Percentiles rank a stretch among this genome's conserved stretches.
These are phyloP conservation scores for Tripidium arundinaceum DNA, from an alignment of 202 grass and related monocot species.

Conservation along the genomic window DNA sequence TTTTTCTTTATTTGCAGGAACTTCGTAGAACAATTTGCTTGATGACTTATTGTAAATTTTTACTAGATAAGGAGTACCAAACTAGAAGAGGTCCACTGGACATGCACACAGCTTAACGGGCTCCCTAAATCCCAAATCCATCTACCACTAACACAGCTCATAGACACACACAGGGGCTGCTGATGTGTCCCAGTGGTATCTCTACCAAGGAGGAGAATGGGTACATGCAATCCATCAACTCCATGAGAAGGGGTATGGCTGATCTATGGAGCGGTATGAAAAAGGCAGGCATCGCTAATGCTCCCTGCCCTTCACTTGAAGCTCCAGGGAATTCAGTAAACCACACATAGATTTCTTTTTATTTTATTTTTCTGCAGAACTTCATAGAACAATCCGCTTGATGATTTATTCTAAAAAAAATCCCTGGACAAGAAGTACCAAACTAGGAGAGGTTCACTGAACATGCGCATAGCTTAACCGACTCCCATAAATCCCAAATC, in stretches of 20 bases:
- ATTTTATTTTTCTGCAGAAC: background rate
- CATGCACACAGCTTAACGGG: background rate
- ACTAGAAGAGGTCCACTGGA: background rate
- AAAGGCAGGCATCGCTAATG: slow-evolving; percentile 59
- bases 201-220: slow-evolving; percentile 36
- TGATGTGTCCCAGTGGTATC: slow-evolving; percentile 50
- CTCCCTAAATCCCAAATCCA: background rate
- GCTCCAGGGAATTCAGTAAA: slow-evolving; percentile 38
- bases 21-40: too few species aligned
- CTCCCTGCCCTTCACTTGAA: slow-evolving; percentile 73
- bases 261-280: slow-evolving; percentile 78
- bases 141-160: background rate
- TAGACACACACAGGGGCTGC: background rate
- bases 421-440: background rate
- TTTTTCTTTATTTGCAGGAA: too few species aligned
- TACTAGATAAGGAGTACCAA: background rate
- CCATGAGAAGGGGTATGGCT: slow-evolving; percentile 28
- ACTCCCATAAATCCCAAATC: background rate
- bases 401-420: background rate
- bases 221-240: slow-evolving; percentile 20
- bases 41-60: slow-evolving; percentile 17
- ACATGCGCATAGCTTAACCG: background rate
- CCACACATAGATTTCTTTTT: background rate
- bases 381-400: background rate
- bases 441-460: background rate